Evolutionary conservation across 2,329 filamentous ascomycete genomes (phyloP).

Genomic region (Fusarium virguliforme): DNA sequence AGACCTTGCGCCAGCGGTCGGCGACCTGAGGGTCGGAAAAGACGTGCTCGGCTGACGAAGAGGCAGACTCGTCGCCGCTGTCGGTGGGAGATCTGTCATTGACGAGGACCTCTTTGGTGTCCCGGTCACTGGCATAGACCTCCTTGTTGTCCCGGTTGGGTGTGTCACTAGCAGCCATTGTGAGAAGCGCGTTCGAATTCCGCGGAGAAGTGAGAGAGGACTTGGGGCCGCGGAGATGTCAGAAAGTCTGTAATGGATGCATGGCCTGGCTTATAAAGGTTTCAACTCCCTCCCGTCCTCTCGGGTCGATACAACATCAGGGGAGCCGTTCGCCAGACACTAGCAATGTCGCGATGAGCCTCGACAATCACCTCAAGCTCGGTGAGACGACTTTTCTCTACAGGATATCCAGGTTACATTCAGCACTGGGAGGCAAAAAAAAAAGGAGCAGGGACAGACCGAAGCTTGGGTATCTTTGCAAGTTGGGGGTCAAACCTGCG

Average conservation of each 20-base stretch:
- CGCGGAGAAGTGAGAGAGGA: constrained; percentile 7
- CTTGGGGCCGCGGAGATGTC: constrained; percentile 40
- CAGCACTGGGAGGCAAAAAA: neutral
- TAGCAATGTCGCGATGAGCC: constrained; percentile 48
- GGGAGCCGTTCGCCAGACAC: neutral
- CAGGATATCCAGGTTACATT: constrained; percentile 8
- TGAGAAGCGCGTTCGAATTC: constrained; percentile 16
- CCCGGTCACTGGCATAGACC: constrained; percentile 27
- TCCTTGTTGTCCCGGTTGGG: constrained; percentile 35
- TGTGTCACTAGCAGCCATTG: constrained; percentile 35
- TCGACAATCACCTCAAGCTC: constrained; percentile 47
- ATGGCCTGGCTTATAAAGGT: constrained; percentile 47
- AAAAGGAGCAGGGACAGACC: neutral
- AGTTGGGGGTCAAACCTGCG: constrained; percentile 11
- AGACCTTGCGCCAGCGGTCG: constrained; percentile 68
- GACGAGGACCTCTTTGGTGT: constrained; percentile 2
- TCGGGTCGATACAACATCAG: constrained; percentile 3
- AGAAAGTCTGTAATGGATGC: constrained; percentile 28
- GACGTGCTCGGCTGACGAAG: constrained; percentile 54
- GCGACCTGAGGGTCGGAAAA: constrained; percentile 69
- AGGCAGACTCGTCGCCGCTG: constrained; percentile 45
- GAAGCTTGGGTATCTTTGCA: neutral
- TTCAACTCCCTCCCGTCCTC: neutral
- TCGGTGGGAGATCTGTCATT: constrained; percentile 24
- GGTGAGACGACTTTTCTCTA: constrained; percentile 17